These are phyloP conservation scores for Vigna trinervia DNA, from an alignment of 306 rosid genomes.

Conservation along the genomic window DNA sequence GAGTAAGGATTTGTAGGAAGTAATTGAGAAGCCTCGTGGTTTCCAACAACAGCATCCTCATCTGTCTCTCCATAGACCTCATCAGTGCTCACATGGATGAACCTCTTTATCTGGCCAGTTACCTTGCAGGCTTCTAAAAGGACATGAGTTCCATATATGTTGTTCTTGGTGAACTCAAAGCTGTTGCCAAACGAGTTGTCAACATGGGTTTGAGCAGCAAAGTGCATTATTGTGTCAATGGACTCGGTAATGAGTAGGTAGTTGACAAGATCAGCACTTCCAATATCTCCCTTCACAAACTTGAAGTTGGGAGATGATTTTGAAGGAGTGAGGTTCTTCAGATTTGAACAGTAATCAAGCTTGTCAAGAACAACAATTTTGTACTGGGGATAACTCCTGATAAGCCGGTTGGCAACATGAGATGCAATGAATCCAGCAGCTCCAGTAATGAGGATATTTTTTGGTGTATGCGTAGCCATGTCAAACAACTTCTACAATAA, in stretches of 20 bases:
- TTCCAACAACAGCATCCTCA: conserved; percentile 91
- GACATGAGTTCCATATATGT: conserved; percentile 91
- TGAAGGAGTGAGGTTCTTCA: conserved; percentile 84
- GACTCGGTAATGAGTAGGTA: conserved; percentile 83
- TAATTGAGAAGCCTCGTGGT: conserved; percentile 93
- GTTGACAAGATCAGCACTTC: conserved; percentile 92
- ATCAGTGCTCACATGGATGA: conserved; percentile 95
- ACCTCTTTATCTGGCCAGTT: conserved; percentile 89
- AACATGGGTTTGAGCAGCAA: conserved; percentile 96
- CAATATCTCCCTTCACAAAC: conserved; percentile 95
- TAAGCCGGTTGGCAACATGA: conserved; percentile 89
- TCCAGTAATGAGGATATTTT: conserved; percentile 92
- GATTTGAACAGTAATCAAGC: conserved; percentile 90
- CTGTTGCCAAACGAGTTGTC: conserved; percentile 94
- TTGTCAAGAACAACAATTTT: conserved; percentile 93
- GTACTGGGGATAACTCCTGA: conserved; percentile 76
- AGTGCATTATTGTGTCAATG: conserved; percentile 91
- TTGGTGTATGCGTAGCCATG: conserved; percentile 80
- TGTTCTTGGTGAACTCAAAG: conserved; percentile 95
- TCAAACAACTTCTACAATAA: conserved; percentile 47
- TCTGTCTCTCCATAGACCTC: conserved; percentile 97
- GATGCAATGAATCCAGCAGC: conserved; percentile 97
- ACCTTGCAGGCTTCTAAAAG: conserved; percentile 92
- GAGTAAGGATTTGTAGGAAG: conserved; percentile 94
- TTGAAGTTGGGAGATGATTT: conserved; percentile 79